Percentiles rank a stretch among this genome's conserved stretches.
Conservation (phyloP, 352 stramenopile genomes). For the Pythium oligandrum region DNA sequence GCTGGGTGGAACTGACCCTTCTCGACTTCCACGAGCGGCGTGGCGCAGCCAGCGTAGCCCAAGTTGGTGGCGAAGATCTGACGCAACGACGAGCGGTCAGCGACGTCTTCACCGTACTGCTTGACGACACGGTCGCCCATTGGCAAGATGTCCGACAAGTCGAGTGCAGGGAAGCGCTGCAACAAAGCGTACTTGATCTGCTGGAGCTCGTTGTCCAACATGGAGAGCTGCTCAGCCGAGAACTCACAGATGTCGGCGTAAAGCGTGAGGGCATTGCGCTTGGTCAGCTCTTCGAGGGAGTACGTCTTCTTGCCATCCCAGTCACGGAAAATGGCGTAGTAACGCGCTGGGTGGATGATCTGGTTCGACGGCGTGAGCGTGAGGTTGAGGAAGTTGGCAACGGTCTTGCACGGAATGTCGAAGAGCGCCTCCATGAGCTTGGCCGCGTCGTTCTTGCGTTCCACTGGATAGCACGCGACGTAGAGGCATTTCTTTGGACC, state of each 20-base stretch:
- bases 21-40: conserved; percentile 77
- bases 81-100: conserved; percentile 80
- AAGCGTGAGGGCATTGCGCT: conserved; percentile 83
- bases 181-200: conserved; percentile 88
- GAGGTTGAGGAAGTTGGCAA: conserved; percentile 92
- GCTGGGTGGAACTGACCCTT: conserved; percentile 78
- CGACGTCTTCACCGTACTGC: conserved; percentile 90
- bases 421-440: conserved; percentile 85
- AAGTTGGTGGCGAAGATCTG: conserved; percentile 91
- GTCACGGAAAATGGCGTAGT: conserved; percentile 92
- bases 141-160: conserved; percentile 87
- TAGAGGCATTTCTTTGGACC: conserved; percentile 89
- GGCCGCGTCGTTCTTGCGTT: conserved; percentile 72
- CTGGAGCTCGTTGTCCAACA: conserved; percentile 92
- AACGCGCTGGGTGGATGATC: conserved; percentile 91
- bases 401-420: conserved; percentile 87
- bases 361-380: conserved; percentile 93
- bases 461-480: conserved; percentile 87
- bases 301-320: conserved; percentile 90
- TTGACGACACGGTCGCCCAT: conserved; percentile 90
- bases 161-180: conserved; percentile 87
- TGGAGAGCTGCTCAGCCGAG: conserved; percentile 88
- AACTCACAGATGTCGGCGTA: conserved; percentile 93
- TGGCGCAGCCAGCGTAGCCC: conserved; percentile 87
- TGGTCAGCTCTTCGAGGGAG: conserved; percentile 73